phyloP scores from a whole-genome alignment of 2,329 filamentous ascomycete genomes.

The Fusarium abutilonis region DNA sequence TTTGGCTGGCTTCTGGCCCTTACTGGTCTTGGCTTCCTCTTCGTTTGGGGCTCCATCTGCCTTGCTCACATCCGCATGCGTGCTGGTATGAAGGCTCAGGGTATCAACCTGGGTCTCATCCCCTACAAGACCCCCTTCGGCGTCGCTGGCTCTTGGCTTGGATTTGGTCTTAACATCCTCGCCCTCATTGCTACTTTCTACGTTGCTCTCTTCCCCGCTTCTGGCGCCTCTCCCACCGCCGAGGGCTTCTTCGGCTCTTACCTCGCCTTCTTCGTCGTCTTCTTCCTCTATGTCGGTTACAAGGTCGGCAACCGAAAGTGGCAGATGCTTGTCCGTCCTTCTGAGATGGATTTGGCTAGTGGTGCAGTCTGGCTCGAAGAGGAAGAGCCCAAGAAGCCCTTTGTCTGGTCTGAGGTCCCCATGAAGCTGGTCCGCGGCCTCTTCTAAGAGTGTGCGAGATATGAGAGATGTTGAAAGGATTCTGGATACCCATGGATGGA shows the following conservation, averaged over 20 bases:
- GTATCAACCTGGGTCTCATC: conserved; percentile 76
- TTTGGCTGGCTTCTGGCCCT: conserved; percentile 84
- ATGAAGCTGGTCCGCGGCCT: conserved; percentile 36
- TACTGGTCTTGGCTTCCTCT: conserved; percentile 78
- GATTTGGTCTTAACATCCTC: conserved; percentile 77
- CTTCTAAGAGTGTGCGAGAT: conserved; percentile 31
- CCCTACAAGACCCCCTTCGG: conserved; percentile 85
- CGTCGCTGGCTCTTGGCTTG: conserved; percentile 82
- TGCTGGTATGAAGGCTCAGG: conserved; percentile 73
- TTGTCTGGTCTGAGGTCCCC: conserved; percentile 66
- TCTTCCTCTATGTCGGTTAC: conserved; percentile 75
- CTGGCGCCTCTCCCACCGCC: conserved; percentile 74
- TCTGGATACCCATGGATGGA: conserved; percentile 38
- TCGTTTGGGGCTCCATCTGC: conserved; percentile 87
- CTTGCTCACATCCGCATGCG: conserved; percentile 92
- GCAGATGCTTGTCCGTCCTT: conserved; percentile 64
- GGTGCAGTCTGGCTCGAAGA: conserved; percentile 80
- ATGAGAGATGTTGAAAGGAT: conserved; percentile 25
- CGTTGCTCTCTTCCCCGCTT: conserved; percentile 56
- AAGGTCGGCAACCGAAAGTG: conserved; percentile 77
- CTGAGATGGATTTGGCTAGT: conserved; percentile 87
- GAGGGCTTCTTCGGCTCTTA: conserved; percentile 78
- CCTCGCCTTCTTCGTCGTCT: conserved; percentile 74
- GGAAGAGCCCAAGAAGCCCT: conserved; percentile 80
- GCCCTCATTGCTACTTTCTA: conserved; percentile 90